Evolutionary conservation across 2,329 filamentous ascomycete genomes (phyloP), one percentile per base, ranked within the genome.

Genomic region (Ceratocystis harringtonii): DNA sequence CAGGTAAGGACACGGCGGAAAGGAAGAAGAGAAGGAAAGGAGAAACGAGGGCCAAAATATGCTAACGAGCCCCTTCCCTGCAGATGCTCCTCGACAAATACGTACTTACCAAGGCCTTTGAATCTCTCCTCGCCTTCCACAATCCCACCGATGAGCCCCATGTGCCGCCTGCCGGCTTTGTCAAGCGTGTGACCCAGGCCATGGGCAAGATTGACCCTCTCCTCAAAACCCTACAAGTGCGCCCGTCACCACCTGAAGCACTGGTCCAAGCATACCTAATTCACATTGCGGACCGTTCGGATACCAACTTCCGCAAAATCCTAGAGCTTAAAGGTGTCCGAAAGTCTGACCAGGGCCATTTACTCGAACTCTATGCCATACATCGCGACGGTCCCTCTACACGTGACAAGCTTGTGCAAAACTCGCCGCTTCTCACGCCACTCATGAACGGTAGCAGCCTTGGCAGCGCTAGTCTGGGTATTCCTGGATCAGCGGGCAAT

Each of bases 71-170:
- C 45, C 5, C 17, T 22, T 17, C 28, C 19, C 19, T 44, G 5
- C 68, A 96, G 84, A 96, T 99, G 91, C 81, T 97, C 22, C 84
- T 99, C 3, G 94, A 99, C 75, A 92, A 92, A 69, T 97, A 97
- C 72, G 89, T 89, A 7, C 79, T 96, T 25, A 92, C 90, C 66
- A 91, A 92, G 71, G 84, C 84, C 0, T 85, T 95, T 68, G 84
- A 85, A 62, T 85, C 84, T 65, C 79, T 96, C 4, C 79, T 91
- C 68, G 85, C 81, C 71, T 73, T 85, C 79, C 76, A 84, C 82
- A 65, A 64, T 30, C 70, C 71, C 1, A 73, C 76, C 7, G 63
- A 63, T 8, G 63, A 65, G 44, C 60, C 66, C 2, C 75, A 79
- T 66, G 71, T 74, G 1, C 78, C 78, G 0, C 76, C 78, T 1